These are phyloP conservation scores for Aspergillus flavus DNA, from an alignment of 2,329 filamentous ascomycete genomes.

Conservation along the genomic window DNA sequence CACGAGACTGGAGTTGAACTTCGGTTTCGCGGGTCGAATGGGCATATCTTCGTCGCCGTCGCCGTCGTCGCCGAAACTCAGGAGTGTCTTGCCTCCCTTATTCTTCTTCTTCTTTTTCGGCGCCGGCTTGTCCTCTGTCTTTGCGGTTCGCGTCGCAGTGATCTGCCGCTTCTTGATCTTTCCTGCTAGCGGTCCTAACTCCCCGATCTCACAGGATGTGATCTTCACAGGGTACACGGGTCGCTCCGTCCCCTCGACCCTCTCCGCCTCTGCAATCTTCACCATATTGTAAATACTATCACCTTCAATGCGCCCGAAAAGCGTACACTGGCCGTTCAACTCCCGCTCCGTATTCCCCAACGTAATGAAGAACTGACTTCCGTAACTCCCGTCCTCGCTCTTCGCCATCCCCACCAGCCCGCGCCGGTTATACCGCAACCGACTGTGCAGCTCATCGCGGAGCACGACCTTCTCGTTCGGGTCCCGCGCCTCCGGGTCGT, in stretches of 20 bases:
- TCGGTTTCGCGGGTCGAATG: slow-evolving; percentile 46
- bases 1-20: slow-evolving; percentile 52
- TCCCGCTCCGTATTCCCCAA: slow-evolving; percentile 78
- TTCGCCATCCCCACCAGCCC: slow-evolving; percentile 97
- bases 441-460: slow-evolving; percentile 87
- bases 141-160: slow-evolving; percentile 29
- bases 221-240: slow-evolving; percentile 86
- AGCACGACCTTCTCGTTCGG: slow-evolving; percentile 63
- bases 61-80: slow-evolving; percentile 51
- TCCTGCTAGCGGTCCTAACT: slow-evolving; percentile 48
- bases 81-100: slow-evolving; percentile 46
- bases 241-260: slow-evolving; percentile 75
- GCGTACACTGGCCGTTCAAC: slow-evolving; percentile 83
- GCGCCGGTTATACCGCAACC: slow-evolving; percentile 88
- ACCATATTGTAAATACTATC: slow-evolving; percentile 96
- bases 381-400: slow-evolving; percentile 70
- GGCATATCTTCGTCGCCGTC: slow-evolving; percentile 41
- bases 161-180: slow-evolving; percentile 48
- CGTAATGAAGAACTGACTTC: slow-evolving; percentile 97
- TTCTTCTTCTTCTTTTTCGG: slow-evolving; percentile 46
- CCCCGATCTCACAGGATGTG: slow-evolving; percentile 47
- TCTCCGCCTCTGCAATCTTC: slow-evolving; percentile 87
- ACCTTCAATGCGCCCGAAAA: slow-evolving; percentile 89
- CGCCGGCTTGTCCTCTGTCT: slow-evolving; percentile 30
- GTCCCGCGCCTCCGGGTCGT: slow-evolving; percentile 56